Conservation (phyloP, 768 basidiomycete species). For the Leccinum sublutescens region DNA sequence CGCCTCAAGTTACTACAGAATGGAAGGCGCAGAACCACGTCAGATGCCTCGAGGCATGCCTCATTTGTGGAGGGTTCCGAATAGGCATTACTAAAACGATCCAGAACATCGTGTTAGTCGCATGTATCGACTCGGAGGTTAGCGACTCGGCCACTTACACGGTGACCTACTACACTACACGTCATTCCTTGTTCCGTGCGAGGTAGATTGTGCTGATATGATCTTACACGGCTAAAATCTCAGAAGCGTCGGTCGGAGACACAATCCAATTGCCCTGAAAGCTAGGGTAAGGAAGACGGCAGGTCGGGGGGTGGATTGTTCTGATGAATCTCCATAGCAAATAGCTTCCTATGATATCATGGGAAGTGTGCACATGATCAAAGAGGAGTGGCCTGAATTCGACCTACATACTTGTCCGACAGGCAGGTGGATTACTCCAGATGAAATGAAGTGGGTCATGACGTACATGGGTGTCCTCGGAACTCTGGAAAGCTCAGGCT, state of each 20-base stretch:
- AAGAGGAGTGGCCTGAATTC: slow-evolving; percentile 4
- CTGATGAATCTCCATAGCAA: slow-evolving; percentile 3
- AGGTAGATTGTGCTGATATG: not conserved
- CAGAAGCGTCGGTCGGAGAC: not conserved
- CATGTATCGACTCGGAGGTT: slow-evolving; percentile 9
- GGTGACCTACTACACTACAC: not conserved
- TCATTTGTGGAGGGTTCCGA: slow-evolving; percentile 18
- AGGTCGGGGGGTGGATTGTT: not conserved
- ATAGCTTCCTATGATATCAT: slow-evolving; percentile 1
- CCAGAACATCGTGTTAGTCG: slow-evolving; percentile 12
- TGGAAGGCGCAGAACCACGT: slow-evolving; percentile 23
- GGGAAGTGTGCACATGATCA: slow-evolving; percentile 6
- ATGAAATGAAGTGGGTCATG: slow-evolving; percentile 4
- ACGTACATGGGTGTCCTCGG: not conserved
- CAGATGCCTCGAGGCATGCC: slow-evolving; percentile 30
- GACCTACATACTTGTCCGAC: slow-evolving; percentile 5
- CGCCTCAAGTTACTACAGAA: not conserved
- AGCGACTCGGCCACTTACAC: slow-evolving; percentile 5
- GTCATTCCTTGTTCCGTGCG: not conserved
- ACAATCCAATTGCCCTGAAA: not conserved
- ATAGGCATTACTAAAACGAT: slow-evolving; percentile 6
- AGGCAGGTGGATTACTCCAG: not conserved
- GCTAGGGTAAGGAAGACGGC: not conserved
- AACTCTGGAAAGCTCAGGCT: not conserved
- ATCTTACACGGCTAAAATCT: not conserved